These are phyloP conservation scores for Corchorus olitorius DNA, from an alignment of 345 rosid species.

Conservation along the genomic window DNA sequence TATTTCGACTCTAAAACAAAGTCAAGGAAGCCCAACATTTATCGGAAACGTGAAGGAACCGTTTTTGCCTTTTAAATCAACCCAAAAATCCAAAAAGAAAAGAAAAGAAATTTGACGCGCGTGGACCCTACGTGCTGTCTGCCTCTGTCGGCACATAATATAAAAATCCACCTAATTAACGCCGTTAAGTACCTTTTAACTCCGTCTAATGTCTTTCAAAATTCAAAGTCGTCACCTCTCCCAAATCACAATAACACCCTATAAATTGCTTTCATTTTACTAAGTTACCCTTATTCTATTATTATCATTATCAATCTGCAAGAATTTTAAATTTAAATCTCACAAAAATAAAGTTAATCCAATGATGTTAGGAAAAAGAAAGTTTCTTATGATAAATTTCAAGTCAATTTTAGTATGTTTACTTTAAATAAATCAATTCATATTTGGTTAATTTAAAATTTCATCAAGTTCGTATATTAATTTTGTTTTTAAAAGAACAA, in stretches of 20 bases:
- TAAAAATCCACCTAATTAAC: conserved; percentile 1
- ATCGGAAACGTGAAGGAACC: conserved; percentile 1
- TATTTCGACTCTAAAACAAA: neutral
- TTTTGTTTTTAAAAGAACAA: neutral
- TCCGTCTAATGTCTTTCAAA: neutral
- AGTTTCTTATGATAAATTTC: too few species aligned
- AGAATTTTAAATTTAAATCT: too few species aligned
- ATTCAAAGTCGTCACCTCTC: too few species aligned
- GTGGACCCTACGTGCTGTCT: conserved; percentile 5
- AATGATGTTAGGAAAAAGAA: too few species aligned
- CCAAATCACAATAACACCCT: too few species aligned
- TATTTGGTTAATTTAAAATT: neutral
- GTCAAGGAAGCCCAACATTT: neutral
- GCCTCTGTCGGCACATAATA: conserved; percentile 16
- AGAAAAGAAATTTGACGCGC: neutral
- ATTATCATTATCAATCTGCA: too few species aligned
- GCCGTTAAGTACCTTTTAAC: neutral
- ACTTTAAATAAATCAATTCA: too few species aligned
- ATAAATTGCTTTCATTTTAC: neutral
- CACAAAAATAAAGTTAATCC: too few species aligned
- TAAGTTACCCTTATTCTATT: neutral
- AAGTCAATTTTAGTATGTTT: too few species aligned
- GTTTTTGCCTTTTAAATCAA: neutral
- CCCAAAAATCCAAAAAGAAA: neutral
- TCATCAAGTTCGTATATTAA: neutral